Evolutionary conservation across 2,329 filamentous ascomycete species (phyloP), one percentile per base, ranked within the genome.

Genomic region (Diaporthe citri): DNA sequence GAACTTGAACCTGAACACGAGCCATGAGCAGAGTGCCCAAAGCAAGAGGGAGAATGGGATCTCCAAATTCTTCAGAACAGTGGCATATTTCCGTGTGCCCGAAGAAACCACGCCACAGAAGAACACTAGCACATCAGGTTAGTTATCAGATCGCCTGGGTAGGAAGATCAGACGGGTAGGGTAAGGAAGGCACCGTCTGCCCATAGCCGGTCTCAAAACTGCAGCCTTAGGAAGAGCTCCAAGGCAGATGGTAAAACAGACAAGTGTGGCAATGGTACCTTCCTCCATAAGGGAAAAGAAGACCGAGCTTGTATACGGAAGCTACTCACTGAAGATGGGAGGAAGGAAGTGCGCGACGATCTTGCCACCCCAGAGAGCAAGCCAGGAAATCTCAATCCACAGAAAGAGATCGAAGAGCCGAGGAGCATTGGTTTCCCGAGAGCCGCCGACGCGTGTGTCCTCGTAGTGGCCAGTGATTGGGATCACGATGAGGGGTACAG

Each of bases 311-410:
- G 8, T 28, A 22, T 3, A 22, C 39, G 25, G 59, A 64, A 31
- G 59, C 59, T 13, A 64, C 59, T 64, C 31, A 64, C 59, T 92
- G 83, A 94, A 94, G 71, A 90, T 77, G 52, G 85, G 83, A 0
- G 93, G 92, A 3, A 93, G 80, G 22, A 89, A 80, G 81, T 90
- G 90, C 20, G 92, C 90, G 15, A 91, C 86, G 57, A 93, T 83
- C 83, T 94, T 94, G 77, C 89, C 91, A 25, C 87, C 85, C 93
- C 93, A 94, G 15, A 94, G 86, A 12, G 88, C 87, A 52, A 92
- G 83, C 93, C 93, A 94, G 48, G 92, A 87, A 70, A 93, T 86
- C 80, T 93, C 90, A 78, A 94, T 88, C 93, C 92, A 93, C 64
- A 93, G 84, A 79, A 93, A 93, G 64, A 94, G 86, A 66, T 88